Evolutionary conservation across 2,329 filamentous ascomycete genomes (phyloP).

Genomic region (Ilyonectria robusta): DNA sequence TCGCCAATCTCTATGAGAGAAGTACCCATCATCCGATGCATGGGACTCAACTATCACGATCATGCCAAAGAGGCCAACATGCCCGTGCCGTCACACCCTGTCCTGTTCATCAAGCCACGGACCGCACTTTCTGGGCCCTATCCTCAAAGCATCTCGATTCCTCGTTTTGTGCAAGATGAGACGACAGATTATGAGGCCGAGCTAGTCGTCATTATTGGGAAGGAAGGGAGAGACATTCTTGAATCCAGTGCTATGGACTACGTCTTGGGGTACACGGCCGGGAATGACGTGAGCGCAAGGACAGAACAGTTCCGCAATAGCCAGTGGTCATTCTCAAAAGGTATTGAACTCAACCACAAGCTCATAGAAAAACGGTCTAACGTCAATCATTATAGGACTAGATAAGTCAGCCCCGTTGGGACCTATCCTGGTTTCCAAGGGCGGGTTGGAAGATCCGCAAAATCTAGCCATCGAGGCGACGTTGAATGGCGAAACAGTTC

Average conservation of each 20-base stretch:
- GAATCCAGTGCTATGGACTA: slow-evolving; percentile 55
- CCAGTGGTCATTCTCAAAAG: slow-evolving; percentile 61
- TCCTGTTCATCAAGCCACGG: slow-evolving; percentile 57
- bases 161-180: slow-evolving; percentile 46
- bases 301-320: slow-evolving; percentile 54
- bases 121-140: slow-evolving; percentile 52
- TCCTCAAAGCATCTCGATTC: slow-evolving; percentile 49
- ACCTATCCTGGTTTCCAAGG: slow-evolving; percentile 51
- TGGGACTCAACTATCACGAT: slow-evolving; percentile 61
- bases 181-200: slow-evolving; percentile 59
- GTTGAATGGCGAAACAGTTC: slow-evolving; percentile 55
- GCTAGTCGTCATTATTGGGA: slow-evolving; percentile 54
- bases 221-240: slow-evolving; percentile 59
- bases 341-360: slow-evolving; percentile 25
- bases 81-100: slow-evolving; percentile 52
- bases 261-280: slow-evolving; percentile 56
- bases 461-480: slow-evolving; percentile 50
- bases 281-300: slow-evolving; percentile 57
- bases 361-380: too few species aligned
- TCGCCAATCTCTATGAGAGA: slow-evolving; percentile 53
- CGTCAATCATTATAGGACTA: slow-evolving; percentile 26
- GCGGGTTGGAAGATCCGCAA: slow-evolving; percentile 50
- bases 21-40: slow-evolving; percentile 59
- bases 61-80: slow-evolving; percentile 57
- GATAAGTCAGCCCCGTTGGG: slow-evolving; percentile 67